Percentiles rank a stretch among this genome's conserved stretches.
These are phyloP conservation scores for Prunus mume DNA, from an alignment of 306 rosid species.

Conservation along the genomic window DNA sequence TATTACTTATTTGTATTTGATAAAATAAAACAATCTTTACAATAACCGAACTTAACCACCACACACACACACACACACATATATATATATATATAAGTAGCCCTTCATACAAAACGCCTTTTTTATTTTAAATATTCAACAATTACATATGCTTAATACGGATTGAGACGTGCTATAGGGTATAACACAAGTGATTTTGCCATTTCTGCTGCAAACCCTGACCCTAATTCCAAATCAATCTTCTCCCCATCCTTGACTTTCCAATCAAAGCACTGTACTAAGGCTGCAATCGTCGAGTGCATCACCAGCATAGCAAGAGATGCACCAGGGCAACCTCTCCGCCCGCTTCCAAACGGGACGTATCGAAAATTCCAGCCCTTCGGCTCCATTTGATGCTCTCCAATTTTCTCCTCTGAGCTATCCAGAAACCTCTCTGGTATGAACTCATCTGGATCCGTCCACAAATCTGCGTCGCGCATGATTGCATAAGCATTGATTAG, in stretches of 20 bases:
- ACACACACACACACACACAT: no score
- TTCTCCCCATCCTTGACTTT: constrained; percentile 19
- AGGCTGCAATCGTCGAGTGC: constrained; percentile 36
- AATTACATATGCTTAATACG: no score
- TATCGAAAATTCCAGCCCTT: constrained; percentile 43
- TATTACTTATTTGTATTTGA: no score
- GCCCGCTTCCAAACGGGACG: constrained; percentile 53
- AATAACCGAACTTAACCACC: no score
- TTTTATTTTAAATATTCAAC: no score
- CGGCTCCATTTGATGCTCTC: constrained; percentile 32
- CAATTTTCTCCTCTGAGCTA: constrained; percentile 7
- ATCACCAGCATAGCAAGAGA: constrained; percentile 41
- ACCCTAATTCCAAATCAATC: constrained; percentile 19
- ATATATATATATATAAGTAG: no score
- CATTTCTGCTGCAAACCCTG: constrained; percentile 27
- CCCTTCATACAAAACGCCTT: no score
- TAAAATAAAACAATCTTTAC: no score
- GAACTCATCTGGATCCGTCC: constrained; percentile 38
- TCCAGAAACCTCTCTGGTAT: constrained; percentile 44
- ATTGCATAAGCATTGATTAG: constrained; percentile 44
- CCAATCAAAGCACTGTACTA: constrained; percentile 54
- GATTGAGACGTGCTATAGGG: not conserved
- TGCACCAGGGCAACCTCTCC: constrained; percentile 51
- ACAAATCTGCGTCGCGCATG: constrained; percentile 35
- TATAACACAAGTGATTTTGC: constrained; percentile 17